phyloP scores from a whole-genome alignment of 441 rosid species.

The Jatropha podagrica region DNA sequence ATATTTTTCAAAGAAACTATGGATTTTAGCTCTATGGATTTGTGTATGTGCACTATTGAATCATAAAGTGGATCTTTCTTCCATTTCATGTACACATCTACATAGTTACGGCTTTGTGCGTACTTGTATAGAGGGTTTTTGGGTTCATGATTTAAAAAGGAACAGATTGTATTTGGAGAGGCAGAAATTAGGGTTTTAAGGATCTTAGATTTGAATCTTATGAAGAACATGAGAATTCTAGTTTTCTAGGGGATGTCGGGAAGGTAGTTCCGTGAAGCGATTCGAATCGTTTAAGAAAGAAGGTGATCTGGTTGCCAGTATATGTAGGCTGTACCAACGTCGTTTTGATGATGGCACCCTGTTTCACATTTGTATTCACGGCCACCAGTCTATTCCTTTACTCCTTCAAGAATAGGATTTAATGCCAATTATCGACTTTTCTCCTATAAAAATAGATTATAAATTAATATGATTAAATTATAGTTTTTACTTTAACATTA shows the following conservation, averaged over 20 bases:
- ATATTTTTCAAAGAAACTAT: conserved; percentile 61
- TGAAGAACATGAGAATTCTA: conserved; percentile 28
- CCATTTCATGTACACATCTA: conserved; percentile 88
- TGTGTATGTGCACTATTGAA: conserved; percentile 62
- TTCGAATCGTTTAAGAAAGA: no score
- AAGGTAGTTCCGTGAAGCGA: no score
- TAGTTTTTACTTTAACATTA: no score
- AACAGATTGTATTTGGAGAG: conserved; percentile 24
- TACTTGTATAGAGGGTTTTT: conserved; percentile 16
- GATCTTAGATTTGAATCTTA: conserved; percentile 31
- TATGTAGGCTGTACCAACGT: no score
- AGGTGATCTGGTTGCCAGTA: no score
- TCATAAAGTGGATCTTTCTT: conserved; percentile 67
- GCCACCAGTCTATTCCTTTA: no score
- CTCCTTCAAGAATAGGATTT: no score
- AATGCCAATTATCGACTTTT: no score
- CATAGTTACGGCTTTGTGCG: conserved; percentile 50
- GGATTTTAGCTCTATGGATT: conserved; percentile 63
- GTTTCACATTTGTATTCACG: no score
- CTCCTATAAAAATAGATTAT: no score
- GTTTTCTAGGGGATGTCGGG: not conserved
- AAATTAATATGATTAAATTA: no score
- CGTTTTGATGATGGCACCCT: no score
- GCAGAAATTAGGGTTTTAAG: conserved; percentile 26
- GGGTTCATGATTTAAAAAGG: conserved; percentile 8